Conservation (phyloP, 2,329 filamentous ascomycete genomes). For the Plectosphaerella plurivora region DNA sequence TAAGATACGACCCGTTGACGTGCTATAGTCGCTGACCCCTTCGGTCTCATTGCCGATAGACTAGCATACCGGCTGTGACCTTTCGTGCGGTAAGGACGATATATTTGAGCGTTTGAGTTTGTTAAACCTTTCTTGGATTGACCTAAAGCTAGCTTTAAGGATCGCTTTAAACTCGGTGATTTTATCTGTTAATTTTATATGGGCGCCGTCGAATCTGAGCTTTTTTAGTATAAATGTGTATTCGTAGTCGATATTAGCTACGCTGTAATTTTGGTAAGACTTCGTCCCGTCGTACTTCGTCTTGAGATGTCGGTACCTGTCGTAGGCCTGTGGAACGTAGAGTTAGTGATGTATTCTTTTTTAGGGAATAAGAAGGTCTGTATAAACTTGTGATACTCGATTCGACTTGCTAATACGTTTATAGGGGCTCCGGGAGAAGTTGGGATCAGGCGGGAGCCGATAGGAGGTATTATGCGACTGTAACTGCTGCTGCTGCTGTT, state of each 20-base stretch:
- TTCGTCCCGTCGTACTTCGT: constrained; percentile 87
- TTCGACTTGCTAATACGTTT: too few species aligned
- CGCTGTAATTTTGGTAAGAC: constrained; percentile 81
- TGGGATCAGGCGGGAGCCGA: too few species aligned
- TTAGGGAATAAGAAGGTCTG: too few species aligned
- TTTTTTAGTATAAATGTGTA: constrained; percentile 47
- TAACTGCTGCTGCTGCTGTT: too few species aligned
- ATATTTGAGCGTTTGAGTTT: neutral
- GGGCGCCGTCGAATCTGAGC: constrained; percentile 53
- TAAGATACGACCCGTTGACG: constrained; percentile 78
- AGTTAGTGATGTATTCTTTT: too few species aligned
- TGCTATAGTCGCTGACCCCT: constrained; percentile 69
- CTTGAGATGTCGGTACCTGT: constrained; percentile 81
- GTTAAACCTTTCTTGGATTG: constrained; percentile 7
- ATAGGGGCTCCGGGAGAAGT: too few species aligned
- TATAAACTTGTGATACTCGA: too few species aligned
- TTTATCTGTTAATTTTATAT: constrained; percentile 54
- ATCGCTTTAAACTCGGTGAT: constrained; percentile 26
- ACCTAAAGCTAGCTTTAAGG: constrained; percentile 7
- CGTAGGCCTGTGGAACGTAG: constrained; percentile 67
- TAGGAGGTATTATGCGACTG: too few species aligned
- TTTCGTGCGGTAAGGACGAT: neutral
- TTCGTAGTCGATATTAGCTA: constrained; percentile 78
- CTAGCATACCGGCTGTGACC: neutral
- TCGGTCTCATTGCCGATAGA: constrained; percentile 24